Conservation (phyloP, 495 filamentous ascomycete genomes). For the Physcia stellaris region DNA sequence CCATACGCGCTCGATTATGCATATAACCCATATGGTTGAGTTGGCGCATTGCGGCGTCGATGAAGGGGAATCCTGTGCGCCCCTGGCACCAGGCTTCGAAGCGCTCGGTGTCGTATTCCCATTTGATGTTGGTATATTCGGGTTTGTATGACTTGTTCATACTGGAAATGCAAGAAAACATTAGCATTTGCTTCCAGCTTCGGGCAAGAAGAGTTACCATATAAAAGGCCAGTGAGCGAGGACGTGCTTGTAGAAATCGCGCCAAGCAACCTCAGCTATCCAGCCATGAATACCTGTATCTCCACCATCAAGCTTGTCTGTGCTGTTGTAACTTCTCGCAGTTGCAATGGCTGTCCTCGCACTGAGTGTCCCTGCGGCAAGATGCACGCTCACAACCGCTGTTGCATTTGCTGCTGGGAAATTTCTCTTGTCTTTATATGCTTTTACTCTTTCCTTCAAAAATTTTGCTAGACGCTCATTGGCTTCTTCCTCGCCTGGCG, state of each 20-base stretch:
- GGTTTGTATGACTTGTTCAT: slow-evolving; percentile 94
- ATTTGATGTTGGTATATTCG: slow-evolving; percentile 67
- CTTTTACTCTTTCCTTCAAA: slow-evolving; percentile 44
- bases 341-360: slow-evolving; percentile 57
- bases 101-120: slow-evolving; percentile 55
- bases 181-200: background rate
- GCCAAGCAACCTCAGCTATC: slow-evolving; percentile 84
- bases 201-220: slow-evolving; percentile 38
- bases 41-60: slow-evolving; percentile 90
- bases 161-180: slow-evolving; percentile 23
- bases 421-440: slow-evolving; percentile 48
- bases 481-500: slow-evolving; percentile 70
- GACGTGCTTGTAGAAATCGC: slow-evolving; percentile 88
- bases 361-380: slow-evolving; percentile 63
- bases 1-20: slow-evolving; percentile 87
- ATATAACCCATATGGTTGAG: slow-evolving; percentile 58
- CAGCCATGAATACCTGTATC: slow-evolving; percentile 54
- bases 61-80: slow-evolving; percentile 70
- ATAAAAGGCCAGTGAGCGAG: slow-evolving; percentile 78
- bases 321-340: slow-evolving; percentile 54
- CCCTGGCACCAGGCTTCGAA: slow-evolving; percentile 70
- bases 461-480: slow-evolving; percentile 53
- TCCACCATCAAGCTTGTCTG: slow-evolving; percentile 55
- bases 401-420: slow-evolving; percentile 50
- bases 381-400: slow-evolving; percentile 63